phyloP scores from a whole-genome alignment of 306 rosid species.

The Vicia sativa region DNA sequence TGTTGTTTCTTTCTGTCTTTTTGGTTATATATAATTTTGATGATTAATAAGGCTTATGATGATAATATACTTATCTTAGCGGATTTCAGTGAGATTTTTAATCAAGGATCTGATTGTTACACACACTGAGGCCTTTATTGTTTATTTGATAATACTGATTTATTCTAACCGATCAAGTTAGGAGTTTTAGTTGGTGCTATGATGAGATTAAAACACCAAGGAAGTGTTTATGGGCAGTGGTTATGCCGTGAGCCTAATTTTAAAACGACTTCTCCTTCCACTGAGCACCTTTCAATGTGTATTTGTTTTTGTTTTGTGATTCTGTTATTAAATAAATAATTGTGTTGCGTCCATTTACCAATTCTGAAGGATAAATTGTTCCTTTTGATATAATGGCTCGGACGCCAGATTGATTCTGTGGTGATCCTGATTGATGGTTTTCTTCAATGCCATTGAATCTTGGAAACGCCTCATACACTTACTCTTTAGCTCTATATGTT shows the following conservation, averaged over 20 bases:
- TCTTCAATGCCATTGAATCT: conserved; percentile 62
- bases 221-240: conserved; percentile 72
- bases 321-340: too few relatives aligned
- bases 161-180: too few relatives aligned
- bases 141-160: too few relatives aligned
- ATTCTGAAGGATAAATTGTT: conserved; percentile 64
- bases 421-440: conserved; percentile 88
- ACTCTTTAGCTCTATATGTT: too few relatives aligned
- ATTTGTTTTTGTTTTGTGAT: too few relatives aligned
- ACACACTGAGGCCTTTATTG: conserved; percentile 96
- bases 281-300: too few relatives aligned
- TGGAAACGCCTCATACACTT: conserved; percentile 84
- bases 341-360: conserved; percentile 72
- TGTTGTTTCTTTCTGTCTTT: fast-evolving
- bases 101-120: conserved; percentile 92
- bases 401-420: conserved; percentile 65
- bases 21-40: not conserved
- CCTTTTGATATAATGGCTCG: conserved; percentile 80
- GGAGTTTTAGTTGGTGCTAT: conserved; percentile 57
- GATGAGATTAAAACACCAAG: conserved; percentile 79
- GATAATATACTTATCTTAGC: conserved; percentile 73
- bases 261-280: conserved; percentile 98
- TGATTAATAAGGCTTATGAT: conserved; percentile 59
- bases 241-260: conserved; percentile 76
- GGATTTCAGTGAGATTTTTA: conserved; percentile 86